These are phyloP conservation scores for Letharia lupina DNA, from an alignment of 495 filamentous ascomycete genomes.

Conservation along the genomic window DNA sequence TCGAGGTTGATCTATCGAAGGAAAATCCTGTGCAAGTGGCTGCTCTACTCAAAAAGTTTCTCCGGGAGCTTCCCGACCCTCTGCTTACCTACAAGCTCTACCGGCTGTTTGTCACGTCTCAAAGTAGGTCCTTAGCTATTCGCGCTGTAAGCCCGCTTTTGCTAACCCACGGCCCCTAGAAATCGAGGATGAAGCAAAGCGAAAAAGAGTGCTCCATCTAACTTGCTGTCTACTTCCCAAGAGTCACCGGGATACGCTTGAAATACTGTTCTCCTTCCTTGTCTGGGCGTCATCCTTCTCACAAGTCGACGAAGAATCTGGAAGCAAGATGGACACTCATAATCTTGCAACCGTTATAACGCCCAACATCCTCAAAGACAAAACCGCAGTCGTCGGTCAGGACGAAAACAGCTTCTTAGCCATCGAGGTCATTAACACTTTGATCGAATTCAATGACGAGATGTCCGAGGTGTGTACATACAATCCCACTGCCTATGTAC, in stretches of 20 bases:
- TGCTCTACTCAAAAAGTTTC: slow-evolving; percentile 89
- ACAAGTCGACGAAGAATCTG: slow-evolving; percentile 81
- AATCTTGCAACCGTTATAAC: slow-evolving; percentile 98
- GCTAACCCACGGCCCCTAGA: slow-evolving; percentile 42
- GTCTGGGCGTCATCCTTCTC: slow-evolving; percentile 97
- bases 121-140: slow-evolving; percentile 49
- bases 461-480: slow-evolving; percentile 81
- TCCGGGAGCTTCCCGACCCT: slow-evolving; percentile 90
- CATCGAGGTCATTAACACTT: slow-evolving; percentile 79
- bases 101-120: slow-evolving; percentile 77
- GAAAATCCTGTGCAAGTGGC: slow-evolving; percentile 90
- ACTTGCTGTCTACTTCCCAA: slow-evolving; percentile 92
- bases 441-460: slow-evolving; percentile 87
- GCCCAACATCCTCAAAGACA: slow-evolving; percentile 78
- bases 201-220: slow-evolving; percentile 77
- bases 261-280: slow-evolving; percentile 92
- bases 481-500: slow-evolving; percentile 4
- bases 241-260: slow-evolving; percentile 83
- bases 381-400: slow-evolving; percentile 55
- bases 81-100: slow-evolving; percentile 93
- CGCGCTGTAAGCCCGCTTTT: slow-evolving; percentile 2
- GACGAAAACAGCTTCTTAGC: slow-evolving; percentile 84
- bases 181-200: slow-evolving; percentile 75
- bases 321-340: slow-evolving; percentile 98
- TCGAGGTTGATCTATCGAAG: slow-evolving; percentile 69